These are phyloP conservation scores for Pichia ethanolica DNA, from an alignment of 805 yeast species.

Conservation along the genomic window DNA sequence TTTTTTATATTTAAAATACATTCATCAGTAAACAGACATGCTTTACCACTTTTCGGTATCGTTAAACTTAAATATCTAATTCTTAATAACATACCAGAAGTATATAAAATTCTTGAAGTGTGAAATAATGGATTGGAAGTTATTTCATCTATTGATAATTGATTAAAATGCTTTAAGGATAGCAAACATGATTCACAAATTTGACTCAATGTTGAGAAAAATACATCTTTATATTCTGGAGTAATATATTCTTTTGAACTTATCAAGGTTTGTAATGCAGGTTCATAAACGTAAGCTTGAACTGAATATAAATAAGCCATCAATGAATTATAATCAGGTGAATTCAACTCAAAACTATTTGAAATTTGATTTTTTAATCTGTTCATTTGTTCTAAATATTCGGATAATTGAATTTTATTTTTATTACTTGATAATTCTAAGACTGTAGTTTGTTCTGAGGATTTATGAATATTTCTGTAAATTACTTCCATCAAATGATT, in stretches of 20 bases:
- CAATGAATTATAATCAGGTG: slow-evolving; percentile 31
- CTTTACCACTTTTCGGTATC: slow-evolving; percentile 38
- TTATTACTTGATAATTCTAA: slow-evolving; percentile 22
- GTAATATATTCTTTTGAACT: slow-evolving; percentile 25
- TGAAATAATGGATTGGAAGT: slow-evolving; percentile 52
- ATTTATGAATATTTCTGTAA: slow-evolving; percentile 41
- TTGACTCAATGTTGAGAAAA: slow-evolving; percentile 13
- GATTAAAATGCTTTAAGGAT: slow-evolving; percentile 42
- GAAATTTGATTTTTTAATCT: slow-evolving; percentile 33
- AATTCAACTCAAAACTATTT: slow-evolving; percentile 15
- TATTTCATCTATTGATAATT: slow-evolving; percentile 37
- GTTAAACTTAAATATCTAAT: slow-evolving; percentile 49
- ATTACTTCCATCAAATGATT: slow-evolving; percentile 57
- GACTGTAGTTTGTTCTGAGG: slow-evolving; percentile 29
- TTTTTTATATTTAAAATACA: slow-evolving; percentile 27
- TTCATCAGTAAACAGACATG: slow-evolving; percentile 40
- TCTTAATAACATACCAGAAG: slow-evolving; percentile 56
- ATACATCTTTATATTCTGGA: slow-evolving; percentile 18
- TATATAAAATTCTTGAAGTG: slow-evolving; percentile 51
- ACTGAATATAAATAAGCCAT: slow-evolving; percentile 52
- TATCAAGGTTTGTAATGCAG: slow-evolving; percentile 22
- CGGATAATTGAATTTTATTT: slow-evolving; percentile 36
- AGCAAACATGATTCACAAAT: slow-evolving; percentile 49
- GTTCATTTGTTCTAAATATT: slow-evolving; percentile 43
- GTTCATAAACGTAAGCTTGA: slow-evolving; percentile 62